Evolutionary conservation across 768 basidiomycete genomes (phyloP).

Genomic region (Suillus ampliporus): DNA sequence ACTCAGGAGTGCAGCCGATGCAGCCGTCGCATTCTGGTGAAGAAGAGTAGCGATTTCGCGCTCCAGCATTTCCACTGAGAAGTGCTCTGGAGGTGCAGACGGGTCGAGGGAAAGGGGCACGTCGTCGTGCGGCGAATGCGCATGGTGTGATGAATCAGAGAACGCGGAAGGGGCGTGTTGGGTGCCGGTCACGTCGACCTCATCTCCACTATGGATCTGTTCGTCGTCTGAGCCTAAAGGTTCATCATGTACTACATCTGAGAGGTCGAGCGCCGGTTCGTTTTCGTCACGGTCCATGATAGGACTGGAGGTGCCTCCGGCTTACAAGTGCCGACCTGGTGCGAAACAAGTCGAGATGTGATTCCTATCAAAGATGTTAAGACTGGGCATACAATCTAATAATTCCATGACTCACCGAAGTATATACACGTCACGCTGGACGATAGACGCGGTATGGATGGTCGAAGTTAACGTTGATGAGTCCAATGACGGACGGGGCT

Average conservation of each 20-base stretch:
- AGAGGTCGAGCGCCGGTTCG: conserved; percentile 69
- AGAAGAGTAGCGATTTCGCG: conserved; percentile 78
- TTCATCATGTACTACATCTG: conserved; percentile 86
- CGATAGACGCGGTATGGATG: conserved; percentile 25
- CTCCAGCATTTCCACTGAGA: conserved; percentile 76
- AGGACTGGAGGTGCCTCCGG: conserved; percentile 17
- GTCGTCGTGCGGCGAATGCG: conserved; percentile 30
- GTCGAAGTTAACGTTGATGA: conserved; percentile 22
- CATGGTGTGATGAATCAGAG: conserved; percentile 20
- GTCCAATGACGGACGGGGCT: conserved; percentile 1
- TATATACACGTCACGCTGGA: conserved; percentile 24
- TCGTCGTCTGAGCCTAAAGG: conserved; percentile 65
- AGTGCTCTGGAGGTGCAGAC: conserved; percentile 51
- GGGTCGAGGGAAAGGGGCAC: conserved; percentile 43
- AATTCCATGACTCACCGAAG: conserved; percentile 20
- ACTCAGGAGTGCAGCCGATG: conserved; percentile 64
- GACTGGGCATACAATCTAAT: no score
- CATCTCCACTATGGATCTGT: conserved; percentile 34
- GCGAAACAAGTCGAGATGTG: neutral
- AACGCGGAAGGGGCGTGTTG: conserved; percentile 37
- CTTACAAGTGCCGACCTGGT: neutral
- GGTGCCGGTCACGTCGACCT: conserved; percentile 37
- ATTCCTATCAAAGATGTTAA: neutral
- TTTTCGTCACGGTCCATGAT: conserved; percentile 61
- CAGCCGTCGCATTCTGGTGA: conserved; percentile 75